Evolutionary conservation across 129 eudicot species (phyloP).

Genomic region (Heracleum sosnowskyi): DNA sequence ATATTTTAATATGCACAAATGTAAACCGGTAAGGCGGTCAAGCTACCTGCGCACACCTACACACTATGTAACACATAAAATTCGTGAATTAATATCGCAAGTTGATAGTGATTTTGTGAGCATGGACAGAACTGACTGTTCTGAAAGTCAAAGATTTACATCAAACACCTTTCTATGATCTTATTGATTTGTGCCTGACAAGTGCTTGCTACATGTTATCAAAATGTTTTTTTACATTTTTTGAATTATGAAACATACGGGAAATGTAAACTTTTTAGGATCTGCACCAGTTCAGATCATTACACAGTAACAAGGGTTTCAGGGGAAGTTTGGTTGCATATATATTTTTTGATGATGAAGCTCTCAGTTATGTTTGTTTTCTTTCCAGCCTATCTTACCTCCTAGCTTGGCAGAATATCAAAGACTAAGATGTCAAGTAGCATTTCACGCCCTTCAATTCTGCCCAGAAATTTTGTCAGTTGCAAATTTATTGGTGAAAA

Average conservation of each 20-base stretch:
- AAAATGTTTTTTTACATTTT: not conserved
- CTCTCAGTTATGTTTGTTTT: conserved; percentile 15
- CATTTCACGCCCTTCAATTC: conserved; percentile 86
- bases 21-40: no score
- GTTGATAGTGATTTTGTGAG: not conserved
- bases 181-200: no score
- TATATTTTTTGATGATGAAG: not conserved
- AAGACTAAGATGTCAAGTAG: conserved; percentile 95
- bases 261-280: not conserved
- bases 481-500: conserved; percentile 66
- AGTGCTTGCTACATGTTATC: no score
- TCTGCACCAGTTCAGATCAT: not conserved
- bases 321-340: not conserved
- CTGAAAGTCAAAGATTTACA: not conserved
- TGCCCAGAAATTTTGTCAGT: conserved; percentile 68
- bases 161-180: not conserved
- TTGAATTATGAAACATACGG: not conserved
- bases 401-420: conserved; percentile 77
- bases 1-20: not conserved
- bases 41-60: no score
- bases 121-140: not conserved
- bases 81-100: not conserved
- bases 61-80: not conserved
- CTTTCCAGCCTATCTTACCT: conserved; percentile 59
- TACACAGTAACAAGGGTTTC: not conserved